A percentile compares a stretch with the other conserved stretches of the same genome.
phyloP scores from a whole-genome alignment of 2,329 filamentous ascomycete genomes.

The Aspergillus pseudoterreus region DNA sequence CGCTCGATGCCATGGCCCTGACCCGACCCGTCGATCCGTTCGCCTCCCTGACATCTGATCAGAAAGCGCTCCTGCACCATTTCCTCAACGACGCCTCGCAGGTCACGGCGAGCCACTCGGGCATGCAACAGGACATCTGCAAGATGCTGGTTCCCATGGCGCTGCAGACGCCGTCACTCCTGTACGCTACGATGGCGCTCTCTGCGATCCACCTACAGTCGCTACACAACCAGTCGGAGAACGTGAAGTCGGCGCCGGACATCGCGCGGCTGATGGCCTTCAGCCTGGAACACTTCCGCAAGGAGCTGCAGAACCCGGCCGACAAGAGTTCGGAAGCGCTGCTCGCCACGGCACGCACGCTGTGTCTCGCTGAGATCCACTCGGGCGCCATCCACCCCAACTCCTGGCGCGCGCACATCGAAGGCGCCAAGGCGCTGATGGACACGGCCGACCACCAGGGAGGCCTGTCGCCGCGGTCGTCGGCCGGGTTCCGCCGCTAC shows the following conservation, averaged over 20 bases:
- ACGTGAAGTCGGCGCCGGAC: conserved; percentile 34
- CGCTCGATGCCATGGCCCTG: conserved; percentile 21
- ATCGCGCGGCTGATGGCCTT: conserved; percentile 38
- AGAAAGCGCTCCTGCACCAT: conserved; percentile 38
- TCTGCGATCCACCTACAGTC: conserved; percentile 42
- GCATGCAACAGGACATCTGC: conserved; percentile 42
- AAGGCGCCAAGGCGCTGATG: conserved; percentile 40
- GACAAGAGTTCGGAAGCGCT: conserved; percentile 32
- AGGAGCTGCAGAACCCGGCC: conserved; percentile 34
- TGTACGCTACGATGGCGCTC: conserved; percentile 42
- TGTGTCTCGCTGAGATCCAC: conserved; percentile 43
- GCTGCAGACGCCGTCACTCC: conserved; percentile 39
- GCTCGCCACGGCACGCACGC: conserved; percentile 40
- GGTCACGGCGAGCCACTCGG: conserved; percentile 38
- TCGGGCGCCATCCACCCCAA: conserved; percentile 38
- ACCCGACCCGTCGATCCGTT: conserved; percentile 34
- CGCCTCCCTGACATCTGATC: conserved; percentile 31
- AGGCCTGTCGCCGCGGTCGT: conserved; percentile 21
- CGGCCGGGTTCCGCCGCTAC: conserved; percentile 34
- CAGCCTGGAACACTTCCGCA: conserved; percentile 41
- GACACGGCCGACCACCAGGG: conserved; percentile 17
- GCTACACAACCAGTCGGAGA: conserved; percentile 32
- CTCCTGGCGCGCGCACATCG: conserved; percentile 43
- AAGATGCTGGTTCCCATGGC: conserved; percentile 44
- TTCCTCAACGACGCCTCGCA: conserved; percentile 41